Conservation (phyloP, 495 filamentous ascomycete species). For the Penicillium atrosanguineum region DNA sequence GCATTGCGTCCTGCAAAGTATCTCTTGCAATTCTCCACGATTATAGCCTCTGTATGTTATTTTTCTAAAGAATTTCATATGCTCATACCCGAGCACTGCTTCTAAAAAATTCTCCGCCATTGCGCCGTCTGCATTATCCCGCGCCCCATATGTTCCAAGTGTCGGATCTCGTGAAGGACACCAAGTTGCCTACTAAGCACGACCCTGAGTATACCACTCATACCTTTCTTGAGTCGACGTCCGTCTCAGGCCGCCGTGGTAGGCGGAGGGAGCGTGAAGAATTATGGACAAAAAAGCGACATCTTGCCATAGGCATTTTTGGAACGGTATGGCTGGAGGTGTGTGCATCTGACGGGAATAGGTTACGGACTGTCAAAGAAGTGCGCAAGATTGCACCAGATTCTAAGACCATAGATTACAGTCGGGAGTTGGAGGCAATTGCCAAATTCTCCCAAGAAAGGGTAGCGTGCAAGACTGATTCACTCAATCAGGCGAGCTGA, state of each 20-base stretch:
- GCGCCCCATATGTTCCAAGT: conserved; percentile 15
- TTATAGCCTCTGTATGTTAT: background rate
- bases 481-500: background rate
- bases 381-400: conserved; percentile 5
- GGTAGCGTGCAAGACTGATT: background rate
- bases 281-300: conserved; percentile 7
- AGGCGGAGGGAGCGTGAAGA: conserved; percentile 12
- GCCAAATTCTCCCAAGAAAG: conserved; percentile 39
- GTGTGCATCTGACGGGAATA: conserved; percentile 1
- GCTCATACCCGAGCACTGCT: background rate
- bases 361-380: conserved; percentile 15
- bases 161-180: conserved; percentile 19
- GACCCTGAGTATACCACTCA: conserved; percentile 9
- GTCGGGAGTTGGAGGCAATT: conserved; percentile 40
- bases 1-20: too few relatives aligned
- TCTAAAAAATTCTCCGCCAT: too few relatives aligned
- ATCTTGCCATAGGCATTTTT: conserved; percentile 11
- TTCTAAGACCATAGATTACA: conserved; percentile 18
- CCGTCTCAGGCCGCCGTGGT: background rate
- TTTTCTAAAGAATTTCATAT: background rate
- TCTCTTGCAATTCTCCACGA: background rate
- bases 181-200: conserved; percentile 14
- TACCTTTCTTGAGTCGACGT: conserved; percentile 16
- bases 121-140: too few relatives aligned
- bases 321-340: conserved; percentile 14